Percentiles rank a stretch among this genome's conserved stretches.
phyloP scores from a whole-genome alignment of 2,329 filamentous ascomycete genomes.

The Tricladium varicosporioides region DNA sequence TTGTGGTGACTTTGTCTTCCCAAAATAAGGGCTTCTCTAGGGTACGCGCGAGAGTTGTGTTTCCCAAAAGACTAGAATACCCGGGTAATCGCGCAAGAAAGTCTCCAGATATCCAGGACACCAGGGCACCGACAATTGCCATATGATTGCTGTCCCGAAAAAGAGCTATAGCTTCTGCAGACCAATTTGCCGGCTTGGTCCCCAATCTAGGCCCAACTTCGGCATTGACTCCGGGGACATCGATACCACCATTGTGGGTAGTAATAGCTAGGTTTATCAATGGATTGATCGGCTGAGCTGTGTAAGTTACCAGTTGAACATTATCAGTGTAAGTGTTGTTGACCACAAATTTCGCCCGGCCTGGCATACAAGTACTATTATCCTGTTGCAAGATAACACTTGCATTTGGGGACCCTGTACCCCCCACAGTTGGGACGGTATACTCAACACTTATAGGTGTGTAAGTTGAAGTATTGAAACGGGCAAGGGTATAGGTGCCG shows the following conservation, averaged over 20 bases:
- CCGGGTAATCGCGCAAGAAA: no score
- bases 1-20: background rate
- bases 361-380: conserved; percentile 15
- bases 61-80: no score
- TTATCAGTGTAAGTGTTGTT: conserved; percentile 19
- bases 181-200: conserved; percentile 21
- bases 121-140: conserved; percentile 3
- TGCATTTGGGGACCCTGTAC: background rate
- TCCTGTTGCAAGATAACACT: conserved; percentile 1
- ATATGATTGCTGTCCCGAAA: conserved; percentile 20
- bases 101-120: conserved; percentile 10
- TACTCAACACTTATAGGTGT: no score
- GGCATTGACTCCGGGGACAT: conserved; percentile 12
- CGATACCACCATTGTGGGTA: conserved; percentile 5
- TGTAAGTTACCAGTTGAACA: background rate
- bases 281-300: conserved; percentile 6
- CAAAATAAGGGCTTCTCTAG: no score
- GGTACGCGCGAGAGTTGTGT: no score
- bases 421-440: no score
- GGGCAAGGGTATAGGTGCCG: no score
- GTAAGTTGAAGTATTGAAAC: no score
- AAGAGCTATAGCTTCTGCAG: background rate
- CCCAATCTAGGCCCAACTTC: background rate
- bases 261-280: conserved; percentile 11
- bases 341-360: conserved; percentile 19